Base-by-base conservation (phyloP, 768 basidiomycete genomes). In the Leccinum arenicola region DNA sequence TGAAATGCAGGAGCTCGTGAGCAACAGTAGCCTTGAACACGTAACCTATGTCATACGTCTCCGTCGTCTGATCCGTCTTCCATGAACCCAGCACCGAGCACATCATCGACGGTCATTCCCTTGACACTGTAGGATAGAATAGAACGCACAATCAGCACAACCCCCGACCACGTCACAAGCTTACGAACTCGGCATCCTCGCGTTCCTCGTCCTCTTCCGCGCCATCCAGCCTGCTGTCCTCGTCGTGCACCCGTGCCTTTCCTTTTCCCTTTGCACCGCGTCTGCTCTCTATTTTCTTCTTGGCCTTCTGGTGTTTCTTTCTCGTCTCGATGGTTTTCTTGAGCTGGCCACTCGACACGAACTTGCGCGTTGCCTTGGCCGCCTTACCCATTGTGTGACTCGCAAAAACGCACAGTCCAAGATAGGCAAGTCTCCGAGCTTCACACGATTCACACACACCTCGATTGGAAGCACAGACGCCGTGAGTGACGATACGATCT, bases 271-370 rank as follows among this genome's bases (percentile, higher is more conserved):
- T 81, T 64, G 71, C 65, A 57, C 78, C 78, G 64, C 80, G 83
- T 63, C 88, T 81, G 45, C 80, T 78, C 68, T 90, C 82, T 29
- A 84, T 78, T 72, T 87, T 87, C 74, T 88, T 89, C 66, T 84
- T 82, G 61, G 84, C 77, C 68, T 91, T 83, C 68, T 93, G 88
- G 66, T 88, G 84, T 66, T 93, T 91, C 58, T 87, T 83, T n/a
- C 95, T 80, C 6, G 86, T 82, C 66, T 92, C 82, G 53, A 98
- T 97, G 19, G 86, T 84, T 64, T 91, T 89, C 69, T 93, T 92
- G 55, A 98, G 84, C 68, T 89, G 87, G 1, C 95, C 95, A 59
- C 90, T 93, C 4, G 91, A 79, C 9, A 88, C 90, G 65, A 95
- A 95, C 76, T 95, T 94, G 69, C 88, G 86, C 11, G 89, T 89